These are phyloP conservation scores for Epichloe coenophiala DNA, from an alignment of 2,329 filamentous ascomycete species.

Conservation along the genomic window DNA sequence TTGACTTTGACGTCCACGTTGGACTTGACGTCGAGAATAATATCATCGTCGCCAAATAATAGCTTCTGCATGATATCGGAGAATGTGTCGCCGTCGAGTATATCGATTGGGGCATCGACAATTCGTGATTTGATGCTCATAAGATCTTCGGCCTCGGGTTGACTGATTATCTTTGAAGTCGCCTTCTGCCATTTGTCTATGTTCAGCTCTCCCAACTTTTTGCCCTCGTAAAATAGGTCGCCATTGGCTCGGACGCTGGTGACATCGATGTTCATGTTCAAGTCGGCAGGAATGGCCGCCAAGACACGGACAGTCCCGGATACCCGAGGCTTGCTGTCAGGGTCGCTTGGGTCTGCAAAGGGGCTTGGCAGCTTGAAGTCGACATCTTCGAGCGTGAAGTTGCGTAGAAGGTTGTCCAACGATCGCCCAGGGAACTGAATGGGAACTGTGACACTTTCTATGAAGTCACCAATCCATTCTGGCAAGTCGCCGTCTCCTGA, in stretches of 20 bases:
- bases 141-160: constrained; percentile 40
- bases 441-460: constrained; percentile 71
- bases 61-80: constrained; percentile 68
- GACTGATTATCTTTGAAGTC: constrained; percentile 57
- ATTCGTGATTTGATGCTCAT: constrained; percentile 67
- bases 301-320: constrained; percentile 73
- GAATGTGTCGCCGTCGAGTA: constrained; percentile 70
- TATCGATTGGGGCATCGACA: constrained; percentile 64
- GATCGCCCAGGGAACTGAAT: constrained; percentile 71
- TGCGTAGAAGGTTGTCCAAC: constrained; percentile 71
- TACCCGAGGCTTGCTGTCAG: constrained; percentile 61
- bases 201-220: constrained; percentile 70
- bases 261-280: constrained; percentile 76
- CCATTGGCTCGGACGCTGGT: constrained; percentile 62
- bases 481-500: constrained; percentile 56
- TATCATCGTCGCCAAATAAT: constrained; percentile 55
- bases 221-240: constrained; percentile 64
- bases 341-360: constrained; percentile 59
- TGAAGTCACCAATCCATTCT: constrained; percentile 66
- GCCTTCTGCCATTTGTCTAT: constrained; percentile 72
- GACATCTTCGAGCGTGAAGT: constrained; percentile 75
- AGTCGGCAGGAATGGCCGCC: constrained; percentile 66
- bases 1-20: constrained; percentile 70
- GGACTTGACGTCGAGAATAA: constrained; percentile 65
- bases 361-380: constrained; percentile 77